Conservation (phyloP, 73 alveolate species). For the Tetrahymena borealis region DNA sequence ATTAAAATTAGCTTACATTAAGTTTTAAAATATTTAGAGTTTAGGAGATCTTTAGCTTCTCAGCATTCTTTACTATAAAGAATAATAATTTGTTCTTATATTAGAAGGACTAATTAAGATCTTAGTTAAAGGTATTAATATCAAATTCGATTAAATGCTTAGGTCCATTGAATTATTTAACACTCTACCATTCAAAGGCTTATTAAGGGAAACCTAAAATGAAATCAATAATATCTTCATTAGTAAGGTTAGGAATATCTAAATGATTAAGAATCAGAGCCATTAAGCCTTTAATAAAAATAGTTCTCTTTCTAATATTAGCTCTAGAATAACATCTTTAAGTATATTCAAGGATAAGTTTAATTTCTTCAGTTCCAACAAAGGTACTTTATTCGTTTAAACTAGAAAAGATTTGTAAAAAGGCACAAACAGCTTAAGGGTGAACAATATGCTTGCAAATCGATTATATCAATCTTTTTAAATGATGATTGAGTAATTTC, state of each 20-base stretch:
- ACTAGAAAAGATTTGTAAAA: not conserved
- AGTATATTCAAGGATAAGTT: not conserved
- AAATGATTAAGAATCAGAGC: not conserved
- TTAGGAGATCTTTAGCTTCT: not conserved
- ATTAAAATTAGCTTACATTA: not conserved
- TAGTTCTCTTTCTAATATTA: not conserved
- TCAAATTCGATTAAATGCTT: not conserved
- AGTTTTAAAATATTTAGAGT: not conserved
- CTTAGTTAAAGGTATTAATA: not conserved
- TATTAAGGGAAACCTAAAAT: not conserved
- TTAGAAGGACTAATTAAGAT: not conserved
- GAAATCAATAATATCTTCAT: not conserved
- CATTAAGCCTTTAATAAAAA: not conserved
- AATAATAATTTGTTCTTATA: not conserved
- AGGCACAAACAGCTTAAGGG: not conserved
- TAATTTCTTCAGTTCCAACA: not conserved
- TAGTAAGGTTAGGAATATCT: not conserved
- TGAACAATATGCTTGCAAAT: not conserved
- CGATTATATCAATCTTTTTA: not conserved
- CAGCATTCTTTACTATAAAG: not conserved
- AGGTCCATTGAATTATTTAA: not conserved
- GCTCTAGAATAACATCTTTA: not conserved
- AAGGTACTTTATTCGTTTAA: not conserved
- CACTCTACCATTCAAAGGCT: not conserved
- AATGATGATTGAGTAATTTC: not conserved